phyloP scores from a whole-genome alignment of 1,139 yeast genomes.

The Kurtzmaniella natalensis region DNA sequence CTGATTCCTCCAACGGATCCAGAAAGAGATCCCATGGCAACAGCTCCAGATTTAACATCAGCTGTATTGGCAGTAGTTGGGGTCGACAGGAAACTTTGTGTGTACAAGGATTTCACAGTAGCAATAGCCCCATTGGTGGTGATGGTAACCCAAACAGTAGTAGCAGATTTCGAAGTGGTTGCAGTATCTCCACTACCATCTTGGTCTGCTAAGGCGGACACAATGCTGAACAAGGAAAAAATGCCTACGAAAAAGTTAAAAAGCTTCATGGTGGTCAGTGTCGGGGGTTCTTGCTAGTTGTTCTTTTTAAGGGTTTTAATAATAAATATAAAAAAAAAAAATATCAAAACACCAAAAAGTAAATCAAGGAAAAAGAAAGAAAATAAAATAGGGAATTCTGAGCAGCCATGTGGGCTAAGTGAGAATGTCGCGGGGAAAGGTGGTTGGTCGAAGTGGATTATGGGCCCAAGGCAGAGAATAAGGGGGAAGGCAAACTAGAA shows the following conservation, averaged over 20 bases:
- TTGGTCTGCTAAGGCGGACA: constrained; percentile 21
- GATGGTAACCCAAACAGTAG: constrained; percentile 33
- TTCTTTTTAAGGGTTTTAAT: no score
- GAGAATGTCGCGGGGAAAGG: no score
- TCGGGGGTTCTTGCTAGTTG: no score
- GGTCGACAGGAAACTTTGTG: constrained; percentile 30
- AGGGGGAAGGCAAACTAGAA: no score
- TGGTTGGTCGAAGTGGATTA: no score
- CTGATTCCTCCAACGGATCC: constrained; percentile 34
- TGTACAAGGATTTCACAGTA: constrained; percentile 24
- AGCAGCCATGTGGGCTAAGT: no score
- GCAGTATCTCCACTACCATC: constrained; percentile 15
- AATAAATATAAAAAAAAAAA: no score
- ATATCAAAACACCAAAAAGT: no score
- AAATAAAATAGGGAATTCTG: no score
- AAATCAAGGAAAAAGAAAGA: no score
- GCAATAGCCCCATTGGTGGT: constrained; percentile 28
- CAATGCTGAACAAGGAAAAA: constrained; percentile 9
- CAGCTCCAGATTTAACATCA: constrained; percentile 22
- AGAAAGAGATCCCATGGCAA: constrained; percentile 35
- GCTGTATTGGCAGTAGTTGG: constrained; percentile 18
- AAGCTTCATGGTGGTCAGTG: constrained; percentile 15
- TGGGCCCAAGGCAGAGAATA: no score
- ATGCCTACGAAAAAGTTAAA: constrained; percentile 7
- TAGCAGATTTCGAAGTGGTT: constrained; percentile 12